Base-by-base conservation (phyloP, 768 basidiomycete species). In the Hericium coralloides region DNA sequence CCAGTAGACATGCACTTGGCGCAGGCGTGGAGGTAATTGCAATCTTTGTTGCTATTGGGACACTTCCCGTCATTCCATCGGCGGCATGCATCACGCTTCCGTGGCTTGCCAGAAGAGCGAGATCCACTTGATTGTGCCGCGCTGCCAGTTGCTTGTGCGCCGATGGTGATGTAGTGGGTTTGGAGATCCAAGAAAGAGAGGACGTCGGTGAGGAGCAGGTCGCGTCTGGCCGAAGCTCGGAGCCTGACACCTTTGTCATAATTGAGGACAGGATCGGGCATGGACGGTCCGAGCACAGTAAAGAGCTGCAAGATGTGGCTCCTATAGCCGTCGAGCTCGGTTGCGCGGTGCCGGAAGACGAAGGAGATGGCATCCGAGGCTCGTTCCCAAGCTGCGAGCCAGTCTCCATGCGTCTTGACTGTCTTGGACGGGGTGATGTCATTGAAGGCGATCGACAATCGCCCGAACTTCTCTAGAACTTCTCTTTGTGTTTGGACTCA, bases 241-340 rank as follows among this genome's bases (percentile, higher is more conserved):
- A 65, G 63, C 2, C 72, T 50, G n/a, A 73, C 56, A 0, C 68
- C 70, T 18, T 61, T 58, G 57, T 77, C 73, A 54, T 61, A 71
- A 3, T 63, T 38, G 55, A 76, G 63, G 63, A 75, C 57, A 6
- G 57, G 18, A 2, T 39, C 38, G 15, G 4, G 6, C 38, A 68
- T 69, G 17, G 41, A 50, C 0, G 56, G 9, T 0, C 22, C n/a
- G 15, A 61, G 43, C 7, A 63, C 36, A 12, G 55, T 22, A 60
- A 74, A 72, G 9, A 67, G 47, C 0, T 53, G 49, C 7, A 39
- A 38, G 57, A 74, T 68, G 37, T 68, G 62, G 3, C 64, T 53
- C 0, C 53, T 56, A 38, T 73, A 75, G 0, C 20, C 52, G 3
- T 31, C 2, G 20, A 73, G 66, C 48, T 74, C 68, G 0, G 48